Evolutionary conservation across 768 basidiomycete genomes (phyloP), one percentile per base, ranked within the genome.

Genomic region (Hygrocybe punicea): DNA sequence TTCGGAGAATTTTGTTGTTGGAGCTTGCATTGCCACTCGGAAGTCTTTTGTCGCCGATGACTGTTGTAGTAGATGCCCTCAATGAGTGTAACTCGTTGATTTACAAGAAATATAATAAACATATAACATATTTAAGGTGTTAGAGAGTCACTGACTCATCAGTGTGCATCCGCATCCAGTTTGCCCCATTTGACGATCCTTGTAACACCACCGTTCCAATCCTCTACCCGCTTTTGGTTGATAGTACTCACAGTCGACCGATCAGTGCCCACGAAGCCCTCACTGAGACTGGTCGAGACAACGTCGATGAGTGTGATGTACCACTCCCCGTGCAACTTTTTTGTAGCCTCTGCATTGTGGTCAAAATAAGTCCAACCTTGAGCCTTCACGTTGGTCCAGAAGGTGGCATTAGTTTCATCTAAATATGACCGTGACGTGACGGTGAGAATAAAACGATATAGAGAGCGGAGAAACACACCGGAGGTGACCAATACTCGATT

Each of bases 261-360:
- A 17, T 75, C 67, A 3, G 82, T 85, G 10, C 84, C 85, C 11
- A 86, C 79, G 60, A 85, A 81, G 11, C 83, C 85, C 4, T 74
- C 63, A 10, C 76, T 83, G 45, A 72, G 70, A n/a, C 81, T 82
- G 58, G 85, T 83, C 25, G 80, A 73, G 6, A 79, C 79, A 9
- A 81, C 76, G 61, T 85, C 83, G 17, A 86, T 66, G 25, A 86
- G 62, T 6, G 79, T 67, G 6, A 75, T 72, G 63, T 82, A 79
- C 77, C 79, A 80, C 61, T 71, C 71, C 13, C 77, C 78, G 54
- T 71, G 65, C 17, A 45, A 63, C 57, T 75, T 69, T 9, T 62
- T 60, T 8, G 77, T 80, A 7, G 48, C 51, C 54, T 70, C 69
- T 40, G 63, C 65, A 10, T 62, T 62, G 61, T 78, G 79, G 58